These are phyloP conservation scores for Botryotinia calthae DNA, from an alignment of 2,329 filamentous ascomycete genomes.

Conservation along the genomic window DNA sequence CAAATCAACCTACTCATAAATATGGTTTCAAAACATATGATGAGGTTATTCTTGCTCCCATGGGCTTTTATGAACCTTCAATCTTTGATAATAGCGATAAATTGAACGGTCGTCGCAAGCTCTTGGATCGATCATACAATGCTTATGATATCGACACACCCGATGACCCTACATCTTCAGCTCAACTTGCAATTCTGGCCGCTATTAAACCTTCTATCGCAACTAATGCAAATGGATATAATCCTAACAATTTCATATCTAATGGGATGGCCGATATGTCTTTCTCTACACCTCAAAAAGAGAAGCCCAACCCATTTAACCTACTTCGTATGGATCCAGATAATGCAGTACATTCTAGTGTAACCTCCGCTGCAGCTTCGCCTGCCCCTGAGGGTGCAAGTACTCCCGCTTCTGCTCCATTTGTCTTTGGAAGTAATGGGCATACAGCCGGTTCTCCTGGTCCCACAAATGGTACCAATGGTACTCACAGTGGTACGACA, in stretches of 20 bases:
- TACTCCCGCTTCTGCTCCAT: constrained; percentile 59
- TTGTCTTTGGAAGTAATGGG: constrained; percentile 44
- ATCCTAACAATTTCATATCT: constrained; percentile 38
- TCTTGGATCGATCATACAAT: constrained; percentile 86
- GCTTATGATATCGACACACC: constrained; percentile 84
- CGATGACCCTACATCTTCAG: constrained; percentile 83
- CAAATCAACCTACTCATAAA: constrained; percentile 85
- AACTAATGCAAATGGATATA: constrained; percentile 43
- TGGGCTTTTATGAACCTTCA: constrained; percentile 88
- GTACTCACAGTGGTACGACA: constrained; percentile 51
- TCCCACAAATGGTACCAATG: constrained; percentile 40
- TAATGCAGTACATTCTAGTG: constrained; percentile 71
- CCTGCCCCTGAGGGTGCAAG: constrained; percentile 75
- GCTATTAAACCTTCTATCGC: constrained; percentile 59
- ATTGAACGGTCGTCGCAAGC: constrained; percentile 71
- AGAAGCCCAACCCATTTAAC: constrained; percentile 64
- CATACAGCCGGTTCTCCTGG: constrained; percentile 33
- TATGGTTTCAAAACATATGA: constrained; percentile 98
- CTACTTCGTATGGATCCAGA: constrained; percentile 64
- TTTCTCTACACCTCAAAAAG: constrained; percentile 59
- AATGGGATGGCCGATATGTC: constrained; percentile 40
- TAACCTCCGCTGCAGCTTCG: constrained; percentile 76
- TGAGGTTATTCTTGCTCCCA: constrained; percentile 87
- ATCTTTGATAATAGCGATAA: constrained; percentile 85
- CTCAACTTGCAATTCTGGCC: constrained; percentile 68